phyloP scores from a whole-genome alignment of 2,329 filamentous ascomycete species.

The Colletotrichum viniferum region DNA sequence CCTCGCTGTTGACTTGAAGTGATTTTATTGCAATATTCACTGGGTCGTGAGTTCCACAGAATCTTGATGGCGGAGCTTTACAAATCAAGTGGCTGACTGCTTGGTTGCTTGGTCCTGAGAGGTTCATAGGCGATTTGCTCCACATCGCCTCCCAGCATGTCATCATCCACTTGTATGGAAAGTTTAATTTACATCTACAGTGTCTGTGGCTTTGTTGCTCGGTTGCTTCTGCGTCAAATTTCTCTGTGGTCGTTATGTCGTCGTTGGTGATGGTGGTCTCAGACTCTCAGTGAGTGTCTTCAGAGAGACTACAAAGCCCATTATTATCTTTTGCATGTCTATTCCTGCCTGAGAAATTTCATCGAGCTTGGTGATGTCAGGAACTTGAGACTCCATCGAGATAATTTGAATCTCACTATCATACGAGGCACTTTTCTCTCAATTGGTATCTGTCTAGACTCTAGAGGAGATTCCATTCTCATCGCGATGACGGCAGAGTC shows the following conservation, averaged over 20 bases:
- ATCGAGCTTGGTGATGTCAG: fast-evolving
- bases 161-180: neutral
- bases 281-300: neutral
- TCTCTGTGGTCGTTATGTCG: fast-evolving
- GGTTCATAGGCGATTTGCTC: neutral
- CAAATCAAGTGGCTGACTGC: neutral
- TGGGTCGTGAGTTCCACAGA: neutral
- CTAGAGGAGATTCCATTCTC: neutral
- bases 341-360: neutral
- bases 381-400: neutral
- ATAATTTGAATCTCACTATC: neutral
- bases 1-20: neutral
- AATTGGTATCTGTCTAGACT: neutral
- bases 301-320: neutral
- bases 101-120: neutral
- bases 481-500: neutral
- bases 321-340: neutral
- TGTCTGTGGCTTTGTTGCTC: neutral
- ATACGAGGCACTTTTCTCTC: neutral
- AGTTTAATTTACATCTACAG: neutral
- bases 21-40: neutral
- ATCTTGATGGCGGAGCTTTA: neutral
- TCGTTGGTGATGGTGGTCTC: neutral
- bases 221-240: neutral
- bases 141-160: neutral